Base-by-base conservation (phyloP, 2,329 filamentous ascomycete genomes). In the Cercospora beticola region DNA sequence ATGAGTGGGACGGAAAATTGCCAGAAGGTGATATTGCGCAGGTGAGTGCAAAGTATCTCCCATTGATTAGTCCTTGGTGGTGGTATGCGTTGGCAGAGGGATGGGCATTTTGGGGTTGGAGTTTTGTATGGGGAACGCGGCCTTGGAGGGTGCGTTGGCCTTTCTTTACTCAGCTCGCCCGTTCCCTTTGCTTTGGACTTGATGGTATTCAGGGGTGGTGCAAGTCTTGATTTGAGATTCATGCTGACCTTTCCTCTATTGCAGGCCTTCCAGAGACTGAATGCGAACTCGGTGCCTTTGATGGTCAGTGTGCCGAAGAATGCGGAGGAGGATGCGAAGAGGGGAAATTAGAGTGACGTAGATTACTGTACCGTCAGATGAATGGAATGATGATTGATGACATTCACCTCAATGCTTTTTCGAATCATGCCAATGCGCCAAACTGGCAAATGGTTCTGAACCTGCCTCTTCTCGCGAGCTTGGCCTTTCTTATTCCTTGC, bases 1-100 rank as follows among this genome's bases (percentile, higher is more conserved):
- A 87, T 76, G 83, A 82, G 74, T 87, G 86, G 85, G 76, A 85
- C 78, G 85, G 84, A 2, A 80, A 85, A 65, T 71, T 87, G 70
- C 85, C 85, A 0, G 84, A 87, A 7, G 79, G 82, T 0, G 71
- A 76, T 1, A 82, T 87, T 73, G 78, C 79, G 28, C 84, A 86
- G 79, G 85, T 86, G 72, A 83, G 85, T 83, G 67, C 58, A 70
- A 31, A 68, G 14, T 66, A 65, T 49, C 23, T 71, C 40, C 69
- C 75, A 40, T 69, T 82, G 40, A 54, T 79, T 54, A 78, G 69
- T 70, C 77, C 79, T 6, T 74, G 76, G 54, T 81, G 79, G 78
- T 82, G 80, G 82, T 62, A 74, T 16, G 70, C 77, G 65, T 81
- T 81, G 72, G 74, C 62, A n/a, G 76, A 79, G 57, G 76, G 71